Base-by-base conservation (phyloP, 495 filamentous ascomycete species). In the Venustampulla echinocandica region DNA sequence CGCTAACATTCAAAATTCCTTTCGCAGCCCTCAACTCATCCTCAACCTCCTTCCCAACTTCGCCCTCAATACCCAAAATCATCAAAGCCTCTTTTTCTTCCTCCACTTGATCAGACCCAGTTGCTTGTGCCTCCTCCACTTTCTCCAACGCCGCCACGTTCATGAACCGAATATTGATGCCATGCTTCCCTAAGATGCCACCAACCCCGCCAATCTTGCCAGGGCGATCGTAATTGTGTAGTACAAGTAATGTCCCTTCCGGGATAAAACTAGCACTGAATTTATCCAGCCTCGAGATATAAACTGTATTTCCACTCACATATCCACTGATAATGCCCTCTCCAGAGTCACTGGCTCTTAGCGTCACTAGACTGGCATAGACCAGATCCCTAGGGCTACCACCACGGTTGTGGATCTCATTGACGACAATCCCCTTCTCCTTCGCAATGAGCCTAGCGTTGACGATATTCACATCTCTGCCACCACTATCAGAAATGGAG, bases 151-250 rank as follows among this genome's bases (percentile, higher is more conserved):
- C 57, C 9, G 80, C 80, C 22, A 87, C 82, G 47, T 69, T 76
- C 82, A 85, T 87, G 55, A 76, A 84, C 33, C 66, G 72, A 52
- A 85, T 84, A 57, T 87, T 87, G 37, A 87, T 75, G 0, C 69
- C 74, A 33, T 79, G 73, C 40, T 65, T 66, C 0, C 81, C 82
- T 30, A 87, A 62, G 44, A 73, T 65, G 22, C 65, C 69, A 1
- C 82, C 82, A 14, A 87, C 82, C 17, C 78, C 71, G 10, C 82
- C 82, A 57, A 87, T 87, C 66, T 82, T 85, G 17, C 82, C 82
- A 0, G 79, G 80, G 49, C 76, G 67, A 61, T 87, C 82, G 52
- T 81, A 82, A 61, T 87, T 85, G 44, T 82, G 70, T 46, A 82
- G 70, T 24, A 87, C 73, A 2, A 87, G 58, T 51, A 85, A 55